Base-by-base conservation (phyloP, 2,329 filamentous ascomycete species). In the Monilinia vaccinii-corymbosi region DNA sequence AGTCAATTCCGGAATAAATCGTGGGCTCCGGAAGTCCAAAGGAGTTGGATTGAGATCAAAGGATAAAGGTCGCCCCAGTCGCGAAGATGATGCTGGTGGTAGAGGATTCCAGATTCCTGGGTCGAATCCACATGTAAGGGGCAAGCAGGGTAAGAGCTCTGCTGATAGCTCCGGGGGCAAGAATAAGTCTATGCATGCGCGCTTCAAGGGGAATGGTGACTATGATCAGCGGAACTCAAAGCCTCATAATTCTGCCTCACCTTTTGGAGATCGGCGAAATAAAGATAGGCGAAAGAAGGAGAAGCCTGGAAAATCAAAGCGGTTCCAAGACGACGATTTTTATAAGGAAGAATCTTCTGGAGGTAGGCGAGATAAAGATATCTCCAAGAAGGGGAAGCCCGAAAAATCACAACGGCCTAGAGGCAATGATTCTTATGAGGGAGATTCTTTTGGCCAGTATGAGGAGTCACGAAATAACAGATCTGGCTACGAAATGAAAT, bases 1-100 rank as follows among this genome's bases (percentile, higher is more conserved):
- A 46, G 78, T 89, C 45, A 81, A 78, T 62, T 87, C 86, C 11
- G 87, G 86, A 47, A 91, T 91, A 68, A 81, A 84, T 65, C 78
- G 80, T 49, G 87, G 87, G 16, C 77, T 90, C 58, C 82, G 84
- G 68, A 75, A 71, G 72, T 81, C 65, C 65, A 78, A 68, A 67
- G 71, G 71, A 21, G 60, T 67, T 56, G 71, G 65, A 11, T 69
- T 71, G 45, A 65, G 68, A 46, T 66, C 64, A 31, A 66, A 62
- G 51, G 61, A 64, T 9, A 64, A 59, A 45, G 48, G 23, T 14
- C 42, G 44, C 34, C n/a, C 50, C 8, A 45, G 21, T 53, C 57
- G 48, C n/a, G 31, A 38, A 4, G 6, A 32, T n/a, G 36, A 47
- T 38, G 40, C 21, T 31, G 49, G 21, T n/a, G 23, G 21, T 38